Evolutionary conservation across 2,329 filamentous ascomycete genomes (phyloP), one percentile per base, ranked within the genome.

Genomic region (Chrysoporthe cubensis): DNA sequence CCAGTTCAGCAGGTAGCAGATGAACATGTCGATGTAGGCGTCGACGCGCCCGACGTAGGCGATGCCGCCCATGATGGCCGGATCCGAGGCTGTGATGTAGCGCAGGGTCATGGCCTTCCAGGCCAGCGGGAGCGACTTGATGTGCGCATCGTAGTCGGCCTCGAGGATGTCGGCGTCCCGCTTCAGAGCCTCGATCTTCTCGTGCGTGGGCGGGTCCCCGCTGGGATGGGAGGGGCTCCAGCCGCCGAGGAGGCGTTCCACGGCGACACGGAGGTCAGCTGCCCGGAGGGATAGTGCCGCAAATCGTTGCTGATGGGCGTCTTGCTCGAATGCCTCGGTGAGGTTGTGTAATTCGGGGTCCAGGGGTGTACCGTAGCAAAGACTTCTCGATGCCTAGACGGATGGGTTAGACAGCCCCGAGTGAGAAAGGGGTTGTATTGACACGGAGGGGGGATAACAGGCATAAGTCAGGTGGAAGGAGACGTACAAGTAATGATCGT

Each of bases 1-100:
- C 69, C 66, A 68, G 66, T 70, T 70, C 54, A 68, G 69, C 59
- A 70, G 42, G 34, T 64, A 70, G 44, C 69, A 70, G 42, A 69
- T 60, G 44, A 70, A 69, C 66, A 69, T 66, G 64, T 70, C 69
- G 56, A 64, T 66, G 50, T 70, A 70, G 32, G 69, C 66, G 60
- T 70, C 69, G 9, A 70, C 64, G 6, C 69, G 13, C 1, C 66
- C 66, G 2, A 63, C 64, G n/a, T 68, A 66, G 7, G 59, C 32
- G 18, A 68, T 64, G 21, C 66, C 64, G 50, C 64, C 61, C 65
- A 67, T 67, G 57, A 69, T 65, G 50, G 62, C 50, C 37, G 57
- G 65, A 57, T 67, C 65, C 1, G 50, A 11, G 16, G 42, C n/a
- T 21, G 61, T 64, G 54, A 67, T 62, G 57, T 57, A 66, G 2